These are phyloP conservation scores for Silene vulgaris DNA, from an alignment of 179 eudicot species.

Conservation along the genomic window DNA sequence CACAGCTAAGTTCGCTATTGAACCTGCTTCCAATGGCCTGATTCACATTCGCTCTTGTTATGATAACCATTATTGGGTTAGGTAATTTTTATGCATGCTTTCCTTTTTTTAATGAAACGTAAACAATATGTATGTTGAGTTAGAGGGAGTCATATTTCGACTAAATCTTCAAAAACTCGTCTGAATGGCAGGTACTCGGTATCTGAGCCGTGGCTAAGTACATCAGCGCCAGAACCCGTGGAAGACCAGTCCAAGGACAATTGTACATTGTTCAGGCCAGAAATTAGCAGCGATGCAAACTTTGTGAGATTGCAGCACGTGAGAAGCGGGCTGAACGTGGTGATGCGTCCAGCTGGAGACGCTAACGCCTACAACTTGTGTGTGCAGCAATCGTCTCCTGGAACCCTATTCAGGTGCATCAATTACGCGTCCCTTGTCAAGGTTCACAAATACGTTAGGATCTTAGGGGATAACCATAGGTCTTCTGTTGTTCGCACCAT, in stretches of 20 bases:
- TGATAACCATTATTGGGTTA: neutral
- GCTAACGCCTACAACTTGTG: neutral
- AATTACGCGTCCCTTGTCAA: neutral
- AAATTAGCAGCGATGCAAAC: neutral
- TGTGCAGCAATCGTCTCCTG: neutral
- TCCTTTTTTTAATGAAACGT: neutral
- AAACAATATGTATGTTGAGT: too few species aligned
- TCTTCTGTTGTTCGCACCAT: too few species aligned
- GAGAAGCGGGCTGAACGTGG: neutral
- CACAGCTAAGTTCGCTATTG: neutral
- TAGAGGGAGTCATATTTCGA: too few species aligned
- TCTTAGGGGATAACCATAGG: too few species aligned
- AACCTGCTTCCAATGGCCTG: neutral
- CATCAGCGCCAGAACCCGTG: too few species aligned
- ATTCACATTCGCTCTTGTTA: constrained; percentile 4
- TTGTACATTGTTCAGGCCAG: constrained; percentile 4
- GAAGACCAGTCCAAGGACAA: neutral
- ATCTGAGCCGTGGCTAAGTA: too few species aligned
- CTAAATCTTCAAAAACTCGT: neutral
- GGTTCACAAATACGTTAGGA: neutral
- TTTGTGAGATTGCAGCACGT: neutral
- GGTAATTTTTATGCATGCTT: neutral
- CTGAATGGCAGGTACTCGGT: too few species aligned
- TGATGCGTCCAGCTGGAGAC: neutral
- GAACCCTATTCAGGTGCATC: neutral